A percentile compares a stretch with the other conserved stretches of the same genome.
These are phyloP conservation scores for Elymus sibiricus DNA, from an alignment of 176 grass and related monocot species.

Conservation along the genomic window DNA sequence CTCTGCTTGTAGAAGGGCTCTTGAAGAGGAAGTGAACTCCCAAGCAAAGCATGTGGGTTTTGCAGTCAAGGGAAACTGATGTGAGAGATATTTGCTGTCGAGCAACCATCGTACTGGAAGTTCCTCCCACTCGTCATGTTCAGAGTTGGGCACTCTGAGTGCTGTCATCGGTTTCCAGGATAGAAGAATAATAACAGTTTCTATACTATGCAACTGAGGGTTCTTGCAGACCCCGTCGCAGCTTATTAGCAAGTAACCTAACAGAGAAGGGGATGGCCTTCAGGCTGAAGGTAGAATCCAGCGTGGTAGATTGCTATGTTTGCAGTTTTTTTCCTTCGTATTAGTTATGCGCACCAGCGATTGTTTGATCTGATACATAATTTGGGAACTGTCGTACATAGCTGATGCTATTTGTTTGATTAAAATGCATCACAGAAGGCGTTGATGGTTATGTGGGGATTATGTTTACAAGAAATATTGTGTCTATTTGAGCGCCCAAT, in stretches of 20 bases:
- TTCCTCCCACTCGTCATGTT: slow-evolving; percentile 18
- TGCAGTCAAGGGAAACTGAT: not conserved
- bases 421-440: not conserved
- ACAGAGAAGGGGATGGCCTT: slow-evolving; percentile 34
- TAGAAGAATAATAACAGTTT: slow-evolving; percentile 34
- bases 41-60: not conserved
- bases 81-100: slow-evolving; percentile 9
- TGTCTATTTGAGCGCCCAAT: not conserved
- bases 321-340: not conserved
- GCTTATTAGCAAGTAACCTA: slow-evolving; percentile 34
- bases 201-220: slow-evolving; percentile 33
- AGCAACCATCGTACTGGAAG: slow-evolving; percentile 12
- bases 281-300: slow-evolving; percentile 25
- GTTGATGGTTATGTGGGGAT: not conserved
- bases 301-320: slow-evolving; percentile 27
- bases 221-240: slow-evolving; percentile 32
- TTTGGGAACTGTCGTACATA: slow-evolving; percentile 8
- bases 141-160: not conserved
- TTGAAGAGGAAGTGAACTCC: slow-evolving; percentile 17
- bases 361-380: slow-evolving; percentile 1
- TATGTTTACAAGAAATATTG: not conserved
- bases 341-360: not conserved
- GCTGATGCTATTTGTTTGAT: not conserved
- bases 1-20: not conserved
- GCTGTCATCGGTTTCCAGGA: not conserved